A percentile compares a stretch with the other conserved stretches of the same genome.
Conservation (phyloP, 805 yeast species). For the Lachancea meyersii region DNA sequence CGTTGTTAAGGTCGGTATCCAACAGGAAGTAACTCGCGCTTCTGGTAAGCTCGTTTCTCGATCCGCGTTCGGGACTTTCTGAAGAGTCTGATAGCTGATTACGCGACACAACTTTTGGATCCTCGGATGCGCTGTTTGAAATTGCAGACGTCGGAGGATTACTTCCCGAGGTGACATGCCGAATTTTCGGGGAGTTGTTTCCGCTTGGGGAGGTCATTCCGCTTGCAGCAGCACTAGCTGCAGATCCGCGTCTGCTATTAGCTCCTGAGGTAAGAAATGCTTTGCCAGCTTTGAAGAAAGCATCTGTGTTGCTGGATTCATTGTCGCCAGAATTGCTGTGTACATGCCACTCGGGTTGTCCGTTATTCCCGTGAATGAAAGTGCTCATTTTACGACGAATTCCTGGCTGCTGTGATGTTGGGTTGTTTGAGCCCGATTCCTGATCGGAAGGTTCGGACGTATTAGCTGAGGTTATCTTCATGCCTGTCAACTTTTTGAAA, state of each 20-base stretch:
- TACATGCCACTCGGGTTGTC: neutral
- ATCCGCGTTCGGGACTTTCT: slow-evolving; percentile 6
- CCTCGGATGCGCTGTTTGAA: neutral
- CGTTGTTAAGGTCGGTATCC: slow-evolving; percentile 28
- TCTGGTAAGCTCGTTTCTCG: slow-evolving; percentile 1
- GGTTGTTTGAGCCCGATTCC: neutral
- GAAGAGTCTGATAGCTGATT: slow-evolving; percentile 5
- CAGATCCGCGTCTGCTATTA: slow-evolving; percentile 15
- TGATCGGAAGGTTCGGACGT: slow-evolving; percentile 6
- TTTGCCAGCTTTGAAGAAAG: neutral
- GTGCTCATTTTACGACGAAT: slow-evolving; percentile 21
- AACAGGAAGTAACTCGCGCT: slow-evolving; percentile 17
- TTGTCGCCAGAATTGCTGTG: neutral
- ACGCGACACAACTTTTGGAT: neutral
- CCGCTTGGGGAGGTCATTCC: slow-evolving; percentile 1
- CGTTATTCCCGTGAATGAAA: slow-evolving; percentile 16
- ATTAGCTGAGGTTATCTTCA: slow-evolving; percentile 5
- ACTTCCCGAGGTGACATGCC: neutral
- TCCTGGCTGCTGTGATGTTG: slow-evolving; percentile 3
- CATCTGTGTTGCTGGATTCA: neutral
- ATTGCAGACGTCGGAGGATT: neutral
- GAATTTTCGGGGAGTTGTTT: neutral
- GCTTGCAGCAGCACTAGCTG: slow-evolving; percentile 9
- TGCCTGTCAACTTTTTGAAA: slow-evolving; percentile 7
- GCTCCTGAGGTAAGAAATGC: slow-evolving; percentile 3